Evolutionary conservation across 768 basidiomycete genomes (phyloP).

Genomic region (Leccinum pellstonianum): DNA sequence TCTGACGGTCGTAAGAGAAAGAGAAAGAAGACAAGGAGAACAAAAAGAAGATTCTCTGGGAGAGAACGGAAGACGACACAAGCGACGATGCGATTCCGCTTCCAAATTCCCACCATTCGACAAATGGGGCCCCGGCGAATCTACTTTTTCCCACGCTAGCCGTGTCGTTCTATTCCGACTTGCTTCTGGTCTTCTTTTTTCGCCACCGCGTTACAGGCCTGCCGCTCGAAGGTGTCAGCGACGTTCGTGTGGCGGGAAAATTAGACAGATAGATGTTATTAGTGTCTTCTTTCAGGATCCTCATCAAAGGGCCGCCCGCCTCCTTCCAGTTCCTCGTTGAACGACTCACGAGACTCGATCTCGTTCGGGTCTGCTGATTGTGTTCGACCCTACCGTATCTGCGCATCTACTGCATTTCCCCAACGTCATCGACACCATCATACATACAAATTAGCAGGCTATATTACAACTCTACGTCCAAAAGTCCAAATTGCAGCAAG

Average conservation of each 20-base stretch:
- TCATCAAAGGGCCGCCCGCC: background rate
- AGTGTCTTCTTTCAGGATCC: background rate
- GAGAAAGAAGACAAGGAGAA: slow-evolving; percentile 14
- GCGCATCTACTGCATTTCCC: background rate
- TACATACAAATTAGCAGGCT: background rate
- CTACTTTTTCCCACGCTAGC: slow-evolving; percentile 37
- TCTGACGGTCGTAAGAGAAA: slow-evolving; percentile 28
- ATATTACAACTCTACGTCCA: background rate
- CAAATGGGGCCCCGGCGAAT: slow-evolving; percentile 15
- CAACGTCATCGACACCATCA: background rate
- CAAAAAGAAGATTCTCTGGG: slow-evolving; percentile 4
- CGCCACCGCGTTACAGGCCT: background rate
- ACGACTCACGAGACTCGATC: no score
- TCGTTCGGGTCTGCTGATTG: no score
- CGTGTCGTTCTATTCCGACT: slow-evolving; percentile 41
- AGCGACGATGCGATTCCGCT: slow-evolving; percentile 15
- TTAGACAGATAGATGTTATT: no score
- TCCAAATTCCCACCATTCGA: slow-evolving; percentile 17
- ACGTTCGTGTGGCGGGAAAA: no score
- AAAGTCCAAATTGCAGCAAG: slow-evolving; percentile 13
- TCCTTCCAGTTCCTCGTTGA: no score
- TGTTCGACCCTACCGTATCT: background rate
- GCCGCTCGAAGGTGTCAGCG: no score
- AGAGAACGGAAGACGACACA: slow-evolving; percentile 10
- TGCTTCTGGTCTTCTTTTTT: background rate